phyloP scores from a whole-genome alignment of 108 stramenopile genomes.

The Cylindrotheca fusiformis region DNA sequence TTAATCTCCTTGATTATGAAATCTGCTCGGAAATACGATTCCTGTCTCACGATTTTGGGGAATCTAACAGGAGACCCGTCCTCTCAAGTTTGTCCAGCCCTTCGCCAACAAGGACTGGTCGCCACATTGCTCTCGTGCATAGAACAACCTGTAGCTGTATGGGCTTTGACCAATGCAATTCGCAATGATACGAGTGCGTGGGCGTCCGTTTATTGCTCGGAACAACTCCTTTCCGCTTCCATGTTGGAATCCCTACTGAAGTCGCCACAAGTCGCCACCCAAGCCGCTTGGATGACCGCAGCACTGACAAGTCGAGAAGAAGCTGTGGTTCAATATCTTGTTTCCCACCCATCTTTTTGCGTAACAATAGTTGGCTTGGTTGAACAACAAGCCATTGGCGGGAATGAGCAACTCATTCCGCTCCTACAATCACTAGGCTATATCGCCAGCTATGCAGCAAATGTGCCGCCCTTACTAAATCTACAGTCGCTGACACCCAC shows the following conservation, averaged over 20 bases:
- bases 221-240: slow-evolving; percentile 18
- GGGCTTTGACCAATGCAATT: slow-evolving; percentile 40
- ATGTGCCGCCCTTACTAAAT: neutral
- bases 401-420: slow-evolving; percentile 20
- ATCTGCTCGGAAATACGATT: slow-evolving; percentile 12
- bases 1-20: slow-evolving; percentile 17
- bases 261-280: slow-evolving; percentile 18
- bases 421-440: slow-evolving; percentile 27
- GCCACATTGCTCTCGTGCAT: slow-evolving; percentile 10
- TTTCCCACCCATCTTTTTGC: slow-evolving; percentile 12
- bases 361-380: slow-evolving; percentile 10
- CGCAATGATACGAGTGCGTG: slow-evolving; percentile 27
- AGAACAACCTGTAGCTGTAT: slow-evolving; percentile 22
- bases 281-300: slow-evolving; percentile 37
- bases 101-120: slow-evolving; percentile 18
- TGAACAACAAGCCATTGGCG: slow-evolving; percentile 9
- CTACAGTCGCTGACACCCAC: slow-evolving; percentile 8
- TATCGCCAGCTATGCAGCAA: slow-evolving; percentile 13
- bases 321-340: slow-evolving; percentile 27
- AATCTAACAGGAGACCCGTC: slow-evolving; percentile 28
- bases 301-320: slow-evolving; percentile 27
- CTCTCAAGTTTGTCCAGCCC: slow-evolving; percentile 5
- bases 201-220: slow-evolving; percentile 26
- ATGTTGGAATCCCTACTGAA: slow-evolving; percentile 21
- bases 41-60: slow-evolving; percentile 20